Percentiles rank a stretch among this genome's conserved stretches.
Conservation (phyloP, 1,284 basidiomycete species). For the Lentinula novae-zelandiae region DNA sequence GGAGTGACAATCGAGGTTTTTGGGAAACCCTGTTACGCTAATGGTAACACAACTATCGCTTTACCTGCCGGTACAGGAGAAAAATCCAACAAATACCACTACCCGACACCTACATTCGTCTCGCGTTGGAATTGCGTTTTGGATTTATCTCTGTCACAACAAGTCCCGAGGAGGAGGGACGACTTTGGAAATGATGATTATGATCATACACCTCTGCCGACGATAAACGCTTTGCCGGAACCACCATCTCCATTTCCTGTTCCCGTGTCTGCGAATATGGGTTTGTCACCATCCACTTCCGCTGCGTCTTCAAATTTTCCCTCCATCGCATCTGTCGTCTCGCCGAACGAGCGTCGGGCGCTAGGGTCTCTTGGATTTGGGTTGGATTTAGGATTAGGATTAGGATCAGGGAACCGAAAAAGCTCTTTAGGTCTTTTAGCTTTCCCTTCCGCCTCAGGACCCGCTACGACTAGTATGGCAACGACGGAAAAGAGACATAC, state of each 20-base stretch:
- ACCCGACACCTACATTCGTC: slow-evolving; percentile 71
- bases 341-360: slow-evolving; percentile 8
- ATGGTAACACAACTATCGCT: slow-evolving; percentile 7
- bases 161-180: slow-evolving; percentile 19
- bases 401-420: neutral
- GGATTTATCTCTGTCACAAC: slow-evolving; percentile 56
- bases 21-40: slow-evolving; percentile 56
- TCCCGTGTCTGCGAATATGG: slow-evolving; percentile 4
- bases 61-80: neutral
- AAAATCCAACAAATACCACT: slow-evolving; percentile 22
- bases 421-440: neutral
- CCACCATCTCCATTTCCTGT: slow-evolving; percentile 19
- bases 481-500: slow-evolving; percentile 15
- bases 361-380: neutral
- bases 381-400: neutral
- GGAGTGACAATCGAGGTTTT: slow-evolving; percentile 76
- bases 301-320: neutral
- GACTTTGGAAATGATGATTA: slow-evolving; percentile 1
- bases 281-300: neutral
- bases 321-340: slow-evolving; percentile 6
- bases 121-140: slow-evolving; percentile 87
- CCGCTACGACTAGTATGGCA: slow-evolving; percentile 3
- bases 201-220: slow-evolving; percentile 20
- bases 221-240: slow-evolving; percentile 17
- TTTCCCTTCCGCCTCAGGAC: neutral